A percentile compares a stretch with the other conserved stretches of the same genome.
Conservation (phyloP, 257 asterid species). For the Plantago ovata region DNA sequence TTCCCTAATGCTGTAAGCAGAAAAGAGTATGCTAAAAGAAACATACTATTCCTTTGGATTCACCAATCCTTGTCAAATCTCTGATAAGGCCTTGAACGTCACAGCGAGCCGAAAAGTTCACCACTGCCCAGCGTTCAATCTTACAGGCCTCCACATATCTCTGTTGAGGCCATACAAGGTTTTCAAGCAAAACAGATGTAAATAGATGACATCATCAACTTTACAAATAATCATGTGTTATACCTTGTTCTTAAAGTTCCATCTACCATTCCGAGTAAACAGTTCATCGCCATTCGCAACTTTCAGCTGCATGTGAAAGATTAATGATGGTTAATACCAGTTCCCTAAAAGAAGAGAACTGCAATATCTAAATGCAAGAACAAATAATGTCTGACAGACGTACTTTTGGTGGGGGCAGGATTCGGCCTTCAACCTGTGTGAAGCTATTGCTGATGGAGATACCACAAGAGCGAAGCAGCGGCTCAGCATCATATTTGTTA, state of each 20-base stretch:
- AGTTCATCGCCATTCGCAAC: conserved; percentile 82
- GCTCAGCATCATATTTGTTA: conserved; percentile 75
- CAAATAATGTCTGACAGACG: not conserved
- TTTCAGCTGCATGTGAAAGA: conserved; percentile 52
- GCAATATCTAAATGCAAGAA: not conserved
- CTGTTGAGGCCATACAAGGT: conserved; percentile 31
- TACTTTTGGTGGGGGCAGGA: conserved; percentile 83
- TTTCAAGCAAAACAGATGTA: conserved; percentile 1
- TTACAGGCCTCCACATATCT: conserved; percentile 53
- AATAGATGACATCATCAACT: conserved; percentile 1
- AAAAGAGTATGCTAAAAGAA: not conserved
- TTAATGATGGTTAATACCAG: conserved; percentile 12
- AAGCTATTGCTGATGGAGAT: conserved; percentile 56
- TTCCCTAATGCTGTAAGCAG: conserved; percentile 4
- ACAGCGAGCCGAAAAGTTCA: conserved; percentile 89
- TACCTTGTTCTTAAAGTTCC: conserved; percentile 91
- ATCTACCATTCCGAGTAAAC: conserved; percentile 72
- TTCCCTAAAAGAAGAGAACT: not conserved
- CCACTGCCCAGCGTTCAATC: conserved; percentile 87
- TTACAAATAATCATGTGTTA: conserved; percentile 3
- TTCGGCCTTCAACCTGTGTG: conserved; percentile 84
- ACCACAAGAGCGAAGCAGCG: conserved; percentile 73
- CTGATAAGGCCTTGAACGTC: conserved; percentile 50
- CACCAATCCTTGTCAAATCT: conserved; percentile 64
- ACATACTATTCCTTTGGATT: conserved; percentile 77